These are phyloP conservation scores for Sclerotinia trifoliorum DNA, from an alignment of 2,329 filamentous ascomycete genomes.

Conservation along the genomic window DNA sequence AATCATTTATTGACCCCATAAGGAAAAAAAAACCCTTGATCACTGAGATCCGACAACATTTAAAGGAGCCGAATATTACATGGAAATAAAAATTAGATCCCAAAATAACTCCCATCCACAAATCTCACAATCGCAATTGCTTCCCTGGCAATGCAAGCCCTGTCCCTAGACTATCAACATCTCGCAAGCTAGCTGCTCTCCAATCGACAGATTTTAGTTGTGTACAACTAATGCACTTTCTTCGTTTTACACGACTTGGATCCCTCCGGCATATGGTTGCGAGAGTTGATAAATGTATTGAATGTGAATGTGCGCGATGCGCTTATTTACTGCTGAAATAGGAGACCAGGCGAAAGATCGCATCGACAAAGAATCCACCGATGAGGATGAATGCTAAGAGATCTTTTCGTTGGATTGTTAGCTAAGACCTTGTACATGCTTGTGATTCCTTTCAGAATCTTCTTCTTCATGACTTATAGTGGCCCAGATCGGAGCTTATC, in stretches of 20 bases:
- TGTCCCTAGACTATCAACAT: constrained; percentile 4
- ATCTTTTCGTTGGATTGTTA: constrained; percentile 2
- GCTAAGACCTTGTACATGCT: neutral
- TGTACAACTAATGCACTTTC: neutral
- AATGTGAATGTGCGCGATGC: neutral
- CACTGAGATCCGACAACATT: neutral
- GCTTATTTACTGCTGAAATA: constrained; percentile 14
- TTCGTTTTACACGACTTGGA: neutral
- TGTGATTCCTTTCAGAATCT: neutral
- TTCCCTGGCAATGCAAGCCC: neutral
- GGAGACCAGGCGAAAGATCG: neutral
- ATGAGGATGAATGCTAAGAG: constrained; percentile 5
- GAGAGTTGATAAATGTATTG: neutral
- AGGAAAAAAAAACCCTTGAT: neutral
- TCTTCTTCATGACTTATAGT: neutral
- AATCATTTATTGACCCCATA: neutral
- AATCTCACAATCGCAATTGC: neutral
- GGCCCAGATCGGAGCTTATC: neutral
- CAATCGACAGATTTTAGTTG: neutral
- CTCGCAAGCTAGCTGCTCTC: neutral
- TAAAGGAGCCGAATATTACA: neutral
- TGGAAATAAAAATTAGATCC: neutral
- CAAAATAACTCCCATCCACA: constrained; percentile 10
- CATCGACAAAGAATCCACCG: constrained; percentile 7
- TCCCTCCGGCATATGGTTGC: neutral